Percentiles rank a stretch among this genome's conserved stretches.
phyloP scores from a whole-genome alignment of 2,329 filamentous ascomycete species.

The Hypoxylon rubiginosum region DNA sequence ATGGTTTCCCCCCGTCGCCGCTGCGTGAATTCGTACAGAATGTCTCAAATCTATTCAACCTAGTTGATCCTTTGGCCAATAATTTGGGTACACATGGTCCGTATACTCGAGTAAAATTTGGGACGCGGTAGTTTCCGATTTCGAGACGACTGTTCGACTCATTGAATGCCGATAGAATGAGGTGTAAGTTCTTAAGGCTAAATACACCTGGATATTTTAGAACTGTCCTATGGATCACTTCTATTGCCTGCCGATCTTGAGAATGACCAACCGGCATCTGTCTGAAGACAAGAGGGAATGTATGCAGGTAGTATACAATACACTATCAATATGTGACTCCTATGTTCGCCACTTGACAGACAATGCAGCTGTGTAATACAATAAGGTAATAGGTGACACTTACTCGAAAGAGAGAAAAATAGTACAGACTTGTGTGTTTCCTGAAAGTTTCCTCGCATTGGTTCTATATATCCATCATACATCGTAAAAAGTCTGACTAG shows the following conservation, averaged over 20 bases:
- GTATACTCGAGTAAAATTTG: constrained; percentile 1
- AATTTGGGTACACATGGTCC: constrained; percentile 20
- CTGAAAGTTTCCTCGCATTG: too few relatives aligned
- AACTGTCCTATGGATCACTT: constrained; percentile 3
- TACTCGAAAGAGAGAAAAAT: too few relatives aligned
- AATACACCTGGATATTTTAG: constrained; percentile 14
- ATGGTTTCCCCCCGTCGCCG: constrained; percentile 12
- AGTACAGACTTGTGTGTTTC: too few relatives aligned
- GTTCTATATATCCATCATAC: too few relatives aligned
- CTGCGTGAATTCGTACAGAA: constrained; percentile 10
- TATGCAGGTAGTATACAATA: not conserved
- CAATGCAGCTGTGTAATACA: not conserved
- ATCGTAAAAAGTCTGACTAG: too few relatives aligned
- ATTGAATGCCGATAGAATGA: constrained; percentile 8
- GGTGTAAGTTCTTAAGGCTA: constrained; percentile 24
- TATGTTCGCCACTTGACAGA: not conserved
- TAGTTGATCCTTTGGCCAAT: constrained; percentile 16
- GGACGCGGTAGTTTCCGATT: constrained; percentile 3
- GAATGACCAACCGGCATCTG: not conserved
- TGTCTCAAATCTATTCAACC: constrained; percentile 14
- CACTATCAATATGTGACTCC: not conserved
- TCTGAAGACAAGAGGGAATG: not conserved
- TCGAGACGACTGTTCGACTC: not conserved
- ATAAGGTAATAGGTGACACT: not conserved
- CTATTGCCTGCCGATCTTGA: constrained; percentile 1